Evolutionary conservation across 1,284 basidiomycete species (phyloP).

Genomic region (Vanrija sp.): DNA sequence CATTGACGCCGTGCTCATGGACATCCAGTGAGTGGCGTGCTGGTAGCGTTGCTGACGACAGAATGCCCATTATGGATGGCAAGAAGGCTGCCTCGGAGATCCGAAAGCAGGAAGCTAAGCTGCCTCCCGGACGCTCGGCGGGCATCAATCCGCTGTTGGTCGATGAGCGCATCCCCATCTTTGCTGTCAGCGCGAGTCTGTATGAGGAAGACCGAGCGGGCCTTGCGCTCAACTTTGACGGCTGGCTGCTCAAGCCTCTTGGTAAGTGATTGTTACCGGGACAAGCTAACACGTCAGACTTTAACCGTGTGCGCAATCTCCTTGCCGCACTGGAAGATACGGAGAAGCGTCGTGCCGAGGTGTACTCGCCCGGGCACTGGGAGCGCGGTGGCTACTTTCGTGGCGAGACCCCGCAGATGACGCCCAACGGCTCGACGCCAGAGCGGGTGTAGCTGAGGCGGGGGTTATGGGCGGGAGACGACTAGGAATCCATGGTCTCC

Average conservation of each 20-base stretch:
- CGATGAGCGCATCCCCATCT: conserved; percentile 71
- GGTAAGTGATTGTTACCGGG: conserved; percentile 31
- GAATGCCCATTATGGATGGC: conserved; percentile 80
- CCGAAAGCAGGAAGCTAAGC: conserved; percentile 56
- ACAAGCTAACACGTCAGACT: conserved; percentile 50
- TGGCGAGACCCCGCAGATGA: conserved; percentile 13
- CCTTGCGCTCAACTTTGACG: conserved; percentile 67
- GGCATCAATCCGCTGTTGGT: conserved; percentile 45
- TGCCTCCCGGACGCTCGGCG: not conserved
- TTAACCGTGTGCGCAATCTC: conserved; percentile 62
- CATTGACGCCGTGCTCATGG: conserved; percentile 74
- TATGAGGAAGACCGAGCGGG: conserved; percentile 61
- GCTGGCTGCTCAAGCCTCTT: conserved; percentile 83
- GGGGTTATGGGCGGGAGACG: too few relatives aligned
- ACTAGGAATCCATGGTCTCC: too few relatives aligned
- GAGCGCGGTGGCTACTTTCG: conserved; percentile 66
- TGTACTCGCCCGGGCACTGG: conserved; percentile 64
- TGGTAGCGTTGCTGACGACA: conserved; percentile 29
- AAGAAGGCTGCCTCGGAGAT: conserved; percentile 68
- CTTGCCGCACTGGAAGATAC: conserved; percentile 61
- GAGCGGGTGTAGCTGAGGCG: too few relatives aligned
- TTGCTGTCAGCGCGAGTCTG: conserved; percentile 77
- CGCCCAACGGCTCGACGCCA: too few relatives aligned
- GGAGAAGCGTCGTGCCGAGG: conserved; percentile 55
- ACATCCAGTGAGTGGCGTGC: conserved; percentile 62